Evolutionary conservation across 1,284 basidiomycete genomes (phyloP).

Genomic region (Ustilago xerochloae): DNA sequence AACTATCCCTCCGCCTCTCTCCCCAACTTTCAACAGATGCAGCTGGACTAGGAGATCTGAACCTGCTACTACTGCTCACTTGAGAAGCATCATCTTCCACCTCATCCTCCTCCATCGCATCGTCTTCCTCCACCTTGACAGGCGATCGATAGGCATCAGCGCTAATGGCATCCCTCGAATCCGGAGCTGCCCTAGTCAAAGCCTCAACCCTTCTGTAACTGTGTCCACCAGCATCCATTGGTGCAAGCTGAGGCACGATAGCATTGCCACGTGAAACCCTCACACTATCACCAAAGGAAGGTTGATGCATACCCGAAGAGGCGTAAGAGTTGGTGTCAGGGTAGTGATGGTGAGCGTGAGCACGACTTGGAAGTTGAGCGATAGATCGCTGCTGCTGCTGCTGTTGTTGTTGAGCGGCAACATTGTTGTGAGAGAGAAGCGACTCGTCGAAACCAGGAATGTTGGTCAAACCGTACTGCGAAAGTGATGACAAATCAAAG

Average conservation of each 20-base stretch:
- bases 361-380: conserved; percentile 54
- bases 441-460: conserved; percentile 63
- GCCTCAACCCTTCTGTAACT: conserved; percentile 63
- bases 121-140: conserved; percentile 34
- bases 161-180: conserved; percentile 1
- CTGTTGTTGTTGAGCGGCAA: too few relatives aligned
- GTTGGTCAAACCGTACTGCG: conserved; percentile 53
- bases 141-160: conserved; percentile 5
- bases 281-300: conserved; percentile 53
- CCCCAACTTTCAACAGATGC: conserved; percentile 36
- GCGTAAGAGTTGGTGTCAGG: conserved; percentile 23
- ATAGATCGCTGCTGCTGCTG: conserved; percentile 40
- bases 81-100: conserved; percentile 17
- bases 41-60: conserved; percentile 40
- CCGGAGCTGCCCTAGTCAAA: conserved; percentile 62
- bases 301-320: conserved; percentile 22
- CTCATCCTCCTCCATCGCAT: conserved; percentile 51
- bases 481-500: conserved; percentile 55
- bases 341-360: conserved; percentile 26
- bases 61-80: conserved; percentile 14
- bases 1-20: too few relatives aligned
- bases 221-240: conserved; percentile 49
- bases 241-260: conserved; percentile 56
- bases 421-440: conserved; percentile 21
- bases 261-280: conserved; percentile 46